phyloP scores from a whole-genome alignment of 192 early-diverging fungal species.

The Pecoramyces ruminantium region DNA sequence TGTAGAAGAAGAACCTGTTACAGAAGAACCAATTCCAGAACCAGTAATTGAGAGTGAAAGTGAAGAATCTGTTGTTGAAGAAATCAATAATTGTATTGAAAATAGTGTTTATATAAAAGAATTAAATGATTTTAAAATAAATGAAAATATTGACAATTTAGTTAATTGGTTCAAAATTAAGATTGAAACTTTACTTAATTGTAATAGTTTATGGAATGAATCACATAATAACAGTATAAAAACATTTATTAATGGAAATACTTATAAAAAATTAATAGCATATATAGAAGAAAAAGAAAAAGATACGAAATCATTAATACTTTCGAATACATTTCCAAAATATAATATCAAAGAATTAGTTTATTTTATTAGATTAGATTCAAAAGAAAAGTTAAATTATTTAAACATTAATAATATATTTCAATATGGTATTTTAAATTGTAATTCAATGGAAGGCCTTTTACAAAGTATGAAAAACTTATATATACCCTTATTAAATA shows the following conservation, averaged over 20 bases:
- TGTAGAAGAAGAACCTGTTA: neutral
- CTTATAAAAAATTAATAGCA: neutral
- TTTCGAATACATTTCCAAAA: neutral
- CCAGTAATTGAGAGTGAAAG: neutral
- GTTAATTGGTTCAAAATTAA: neutral
- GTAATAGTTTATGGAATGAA: neutral
- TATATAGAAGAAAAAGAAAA: neutral
- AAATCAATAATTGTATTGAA: neutral
- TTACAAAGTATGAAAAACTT: constrained; percentile 32
- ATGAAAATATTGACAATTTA: neutral
- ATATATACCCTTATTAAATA: constrained; percentile 38
- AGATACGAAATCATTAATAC: neutral
- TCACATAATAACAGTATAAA: neutral
- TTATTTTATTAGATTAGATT: neutral
- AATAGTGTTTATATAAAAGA: neutral
- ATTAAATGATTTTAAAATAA: neutral
- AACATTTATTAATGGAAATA: neutral
- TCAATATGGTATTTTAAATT: constrained; percentile 31
- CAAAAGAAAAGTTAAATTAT: neutral
- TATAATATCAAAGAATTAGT: neutral
- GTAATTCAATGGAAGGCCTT: constrained; percentile 26
- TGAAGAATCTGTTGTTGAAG: neutral
- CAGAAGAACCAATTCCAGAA: neutral
- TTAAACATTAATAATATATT: constrained; percentile 2
- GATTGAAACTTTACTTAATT: neutral